These are phyloP conservation scores for Dactylellina drechsleri DNA, from an alignment of 2,329 filamentous ascomycete species.

Conservation along the genomic window DNA sequence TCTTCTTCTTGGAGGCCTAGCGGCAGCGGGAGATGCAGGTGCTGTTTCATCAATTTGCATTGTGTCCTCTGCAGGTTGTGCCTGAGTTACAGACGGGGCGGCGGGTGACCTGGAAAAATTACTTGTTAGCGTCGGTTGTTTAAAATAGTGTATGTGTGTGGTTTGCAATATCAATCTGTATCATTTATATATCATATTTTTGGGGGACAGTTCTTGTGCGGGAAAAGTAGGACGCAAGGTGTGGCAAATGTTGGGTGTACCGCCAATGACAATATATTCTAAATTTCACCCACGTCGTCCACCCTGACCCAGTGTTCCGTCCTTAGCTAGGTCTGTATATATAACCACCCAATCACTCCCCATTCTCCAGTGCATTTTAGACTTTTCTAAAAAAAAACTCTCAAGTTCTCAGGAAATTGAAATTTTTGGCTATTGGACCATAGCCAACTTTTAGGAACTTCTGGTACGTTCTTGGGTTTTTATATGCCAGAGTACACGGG, in stretches of 20 bases:
- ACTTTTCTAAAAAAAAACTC: too few species aligned
- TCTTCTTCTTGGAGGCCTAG: constrained; percentile 21
- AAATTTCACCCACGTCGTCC: too few species aligned
- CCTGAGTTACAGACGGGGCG: constrained; percentile 11
- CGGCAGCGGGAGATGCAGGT: constrained; percentile 25
- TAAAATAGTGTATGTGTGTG: background rate
- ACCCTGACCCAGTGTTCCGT: background rate
- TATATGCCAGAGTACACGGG: too few species aligned
- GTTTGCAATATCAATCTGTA: too few species aligned
- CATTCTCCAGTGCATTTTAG: too few species aligned
- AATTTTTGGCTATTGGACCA: too few species aligned
- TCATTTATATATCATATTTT: background rate
- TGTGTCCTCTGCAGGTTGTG: background rate
- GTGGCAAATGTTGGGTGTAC: background rate
- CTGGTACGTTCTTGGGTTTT: too few species aligned
- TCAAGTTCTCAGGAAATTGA: too few species aligned
- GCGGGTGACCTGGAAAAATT: background rate
- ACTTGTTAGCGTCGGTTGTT: background rate
- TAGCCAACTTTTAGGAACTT: too few species aligned
- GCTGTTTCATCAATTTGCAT: constrained; percentile 42
- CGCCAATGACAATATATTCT: background rate
- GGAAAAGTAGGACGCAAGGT: too few species aligned
- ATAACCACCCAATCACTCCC: background rate
- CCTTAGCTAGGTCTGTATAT: background rate
- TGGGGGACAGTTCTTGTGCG: background rate